Evolutionary conservation across 2,329 filamentous ascomycete genomes (phyloP), one percentile per base, ranked within the genome.

Genomic region (Hymenoscyphus infarciens): DNA sequence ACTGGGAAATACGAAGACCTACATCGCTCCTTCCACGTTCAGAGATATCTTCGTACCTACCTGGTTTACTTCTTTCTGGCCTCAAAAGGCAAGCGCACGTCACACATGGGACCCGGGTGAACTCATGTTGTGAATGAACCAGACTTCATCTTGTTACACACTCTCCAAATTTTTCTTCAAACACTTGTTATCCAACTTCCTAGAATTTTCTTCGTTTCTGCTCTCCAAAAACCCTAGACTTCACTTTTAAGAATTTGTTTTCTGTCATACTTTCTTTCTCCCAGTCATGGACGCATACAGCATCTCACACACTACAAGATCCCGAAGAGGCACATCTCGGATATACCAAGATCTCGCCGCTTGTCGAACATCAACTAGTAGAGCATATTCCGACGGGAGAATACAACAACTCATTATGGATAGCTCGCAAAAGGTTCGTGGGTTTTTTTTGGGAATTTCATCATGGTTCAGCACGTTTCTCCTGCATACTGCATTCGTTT

Each of bases 271-370:
- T 42, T 45, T 29, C 56, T 29, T 33, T 39, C 31, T 52, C 25
- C 54, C 19, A 52, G 13, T 38, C 57, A 67, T 68, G 63, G 60
- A 69, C 63, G 63, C 63, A 42, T 63, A 66, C 57, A 63, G 66
- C 33, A 60, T 68, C n/a, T 67, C 71, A 69, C 62, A 71, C 64
- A 67, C 68, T 10, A 52, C 67, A 33, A 56, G 29, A n/a, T 68
- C 64, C 56, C 59, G 59, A 39, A 72, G 67, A 61, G 62, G 42
- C 7, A 62, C 61, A 10, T 70, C 69, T 49, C 62, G 63, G 13
- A 66, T 70, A 4, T 70, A 72, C 61, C 64, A 66, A 63, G 69
- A 73, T 56, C 65, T 71, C n/a, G 62, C 59, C 56, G 49, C 57
- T 29, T 70, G 60, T 52, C 65, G 61, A 35, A 56, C 61, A 61